These are phyloP conservation scores for Xylariaceae sp. DNA, from an alignment of 2,329 filamentous ascomycete genomes.

Conservation along the genomic window DNA sequence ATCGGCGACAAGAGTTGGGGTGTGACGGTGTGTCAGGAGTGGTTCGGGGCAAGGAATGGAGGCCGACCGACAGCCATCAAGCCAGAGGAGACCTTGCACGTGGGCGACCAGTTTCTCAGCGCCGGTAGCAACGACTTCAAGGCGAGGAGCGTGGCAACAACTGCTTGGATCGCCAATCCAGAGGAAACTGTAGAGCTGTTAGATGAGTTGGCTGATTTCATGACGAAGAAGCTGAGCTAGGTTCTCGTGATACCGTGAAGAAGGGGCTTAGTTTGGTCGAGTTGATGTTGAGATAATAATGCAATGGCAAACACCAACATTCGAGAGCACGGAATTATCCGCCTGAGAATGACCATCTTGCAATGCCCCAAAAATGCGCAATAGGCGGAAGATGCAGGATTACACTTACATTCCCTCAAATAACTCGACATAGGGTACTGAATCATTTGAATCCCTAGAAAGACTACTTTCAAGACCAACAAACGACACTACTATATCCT, in stretches of 20 bases:
- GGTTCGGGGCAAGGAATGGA: constrained; percentile 62
- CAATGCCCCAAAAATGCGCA: too few relatives aligned
- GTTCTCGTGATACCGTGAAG: background rate
- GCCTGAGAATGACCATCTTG: too few relatives aligned
- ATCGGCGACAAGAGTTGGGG: constrained; percentile 98
- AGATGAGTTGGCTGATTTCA: constrained; percentile 70
- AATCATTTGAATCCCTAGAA: too few relatives aligned
- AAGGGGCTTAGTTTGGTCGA: background rate
- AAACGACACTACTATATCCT: too few relatives aligned
- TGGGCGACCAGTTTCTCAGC: constrained; percentile 94
- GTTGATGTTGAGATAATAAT: background rate
- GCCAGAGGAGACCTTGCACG: constrained; percentile 79
- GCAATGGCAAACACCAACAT: too few relatives aligned
- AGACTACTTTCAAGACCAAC: too few relatives aligned
- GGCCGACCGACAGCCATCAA: constrained; percentile 44
- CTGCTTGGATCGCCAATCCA: constrained; percentile 94
- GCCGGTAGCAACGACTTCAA: constrained; percentile 98
- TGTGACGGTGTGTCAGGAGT: constrained; percentile 85
- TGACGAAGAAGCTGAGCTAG: constrained; percentile 41
- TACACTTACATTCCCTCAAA: too few relatives aligned
- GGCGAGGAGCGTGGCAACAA: constrained; percentile 84
- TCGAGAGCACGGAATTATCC: too few relatives aligned
- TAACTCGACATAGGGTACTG: too few relatives aligned
- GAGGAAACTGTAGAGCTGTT: constrained; percentile 84
- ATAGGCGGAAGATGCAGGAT: too few relatives aligned